These are phyloP conservation scores for Tarenaya hassleriana DNA, from an alignment of 345 rosid genomes.

Conservation along the genomic window DNA sequence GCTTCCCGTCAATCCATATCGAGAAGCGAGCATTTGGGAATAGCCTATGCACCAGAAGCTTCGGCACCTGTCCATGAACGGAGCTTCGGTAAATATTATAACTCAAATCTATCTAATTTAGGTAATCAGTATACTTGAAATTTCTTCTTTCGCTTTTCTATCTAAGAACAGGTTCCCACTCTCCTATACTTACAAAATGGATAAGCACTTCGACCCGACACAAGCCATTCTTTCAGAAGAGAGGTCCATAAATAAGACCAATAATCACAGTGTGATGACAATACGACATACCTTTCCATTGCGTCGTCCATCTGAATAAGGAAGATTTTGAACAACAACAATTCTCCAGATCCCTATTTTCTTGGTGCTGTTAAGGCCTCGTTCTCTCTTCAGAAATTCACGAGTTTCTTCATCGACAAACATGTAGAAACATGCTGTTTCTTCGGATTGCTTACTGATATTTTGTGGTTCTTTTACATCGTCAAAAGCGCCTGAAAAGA, in stretches of 20 bases:
- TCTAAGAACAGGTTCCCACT: no score
- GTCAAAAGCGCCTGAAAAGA: slow-evolving; percentile 77
- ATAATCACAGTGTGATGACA: no score
- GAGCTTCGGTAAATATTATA: no score
- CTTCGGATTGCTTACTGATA: slow-evolving; percentile 66
- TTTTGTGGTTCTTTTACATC: slow-evolving; percentile 76
- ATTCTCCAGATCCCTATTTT: slow-evolving; percentile 89
- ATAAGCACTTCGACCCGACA: no score
- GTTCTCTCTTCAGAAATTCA: slow-evolving; percentile 55
- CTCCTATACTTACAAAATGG: no score
- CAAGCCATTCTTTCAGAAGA: no score
- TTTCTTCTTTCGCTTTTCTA: no score
- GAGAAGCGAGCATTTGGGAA: slow-evolving; percentile 83
- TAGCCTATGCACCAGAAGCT: slow-evolving; percentile 48
- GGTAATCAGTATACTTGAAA: no score
- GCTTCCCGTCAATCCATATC: slow-evolving; percentile 77
- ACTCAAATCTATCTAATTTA: no score
- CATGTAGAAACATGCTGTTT: slow-evolving; percentile 85
- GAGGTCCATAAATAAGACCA: no score
- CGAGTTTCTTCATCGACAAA: slow-evolving; percentile 96
- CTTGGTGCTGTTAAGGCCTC: slow-evolving; percentile 46
- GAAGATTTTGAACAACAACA: slow-evolving; percentile 79
- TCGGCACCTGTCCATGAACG: slow-evolving; percentile 7
- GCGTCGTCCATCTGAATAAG: slow-evolving; percentile 84
- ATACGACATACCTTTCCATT: slow-evolving; percentile 65